Evolutionary conservation across 2,329 filamentous ascomycete species (phyloP), one percentile per base, ranked within the genome.

Genomic region (Colletotrichum tabaci): DNA sequence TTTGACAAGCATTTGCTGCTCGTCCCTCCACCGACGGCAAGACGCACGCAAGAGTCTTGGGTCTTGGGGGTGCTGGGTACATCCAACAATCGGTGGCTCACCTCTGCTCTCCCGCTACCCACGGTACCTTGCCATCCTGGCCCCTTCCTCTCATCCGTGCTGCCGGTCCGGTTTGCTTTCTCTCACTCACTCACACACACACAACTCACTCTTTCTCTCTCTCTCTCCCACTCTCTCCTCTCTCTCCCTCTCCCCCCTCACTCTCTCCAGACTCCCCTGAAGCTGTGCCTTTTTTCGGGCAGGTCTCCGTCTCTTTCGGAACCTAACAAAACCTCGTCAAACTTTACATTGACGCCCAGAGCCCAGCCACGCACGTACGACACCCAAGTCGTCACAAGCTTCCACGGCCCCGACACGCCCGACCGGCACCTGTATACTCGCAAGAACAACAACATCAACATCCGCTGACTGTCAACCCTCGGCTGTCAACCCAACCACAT

Each of bases 371-470:
- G 16, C n/a, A 50, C 53, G 15, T 52, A 61, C 64, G 23, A 64
- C 44, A 23, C 50, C 44, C 55, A 56, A 47, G 53, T 60, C 49
- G 53, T 58, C 65, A 71, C 58, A 68, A 71, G 69, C 69, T 69
- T 72, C 66, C 58, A 47, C 53, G 47, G 58, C 69, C 65, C 58
- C 66, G 53, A 58, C 65, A 63, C 52, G 44, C 65, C 65, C 57
- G 68, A 44, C 64, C 64, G 61, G 35, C 47, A 35, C 52, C 44
- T 49, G 35, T 30, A 53, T 50, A 53, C 55, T 26, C 18, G 44
- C 35, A 23, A 16, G 40, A 15, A 62, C 65, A 50, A 38, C 50
- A 55, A 53, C 46, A 63, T 21, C 47, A 55, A 23, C 44, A 38
- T 40, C 53, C 44, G 53, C 44, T 50, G 38, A 50, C 67, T 40